phyloP scores from a whole-genome alignment of 1,139 yeast species.

The Sugiyamaella novakii region DNA sequence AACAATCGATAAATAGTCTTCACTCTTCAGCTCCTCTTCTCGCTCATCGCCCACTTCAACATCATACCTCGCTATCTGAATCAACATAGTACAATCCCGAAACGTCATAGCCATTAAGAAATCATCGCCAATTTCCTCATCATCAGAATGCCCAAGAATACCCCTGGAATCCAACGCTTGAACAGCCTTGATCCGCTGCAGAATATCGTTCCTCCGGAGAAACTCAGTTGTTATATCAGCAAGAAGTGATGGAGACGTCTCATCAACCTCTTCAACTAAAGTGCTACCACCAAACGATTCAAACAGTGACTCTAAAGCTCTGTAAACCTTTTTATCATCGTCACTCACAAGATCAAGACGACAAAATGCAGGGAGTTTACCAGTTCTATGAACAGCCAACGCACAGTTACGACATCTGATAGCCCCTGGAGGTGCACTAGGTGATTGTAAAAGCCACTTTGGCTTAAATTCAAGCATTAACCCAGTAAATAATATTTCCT shows the following conservation, averaged over 20 bases:
- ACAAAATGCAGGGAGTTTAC: conserved; percentile 39
- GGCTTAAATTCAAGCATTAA: conserved; percentile 48
- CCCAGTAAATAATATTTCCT: not conserved
- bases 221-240: conserved; percentile 18
- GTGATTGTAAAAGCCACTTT: conserved; percentile 47
- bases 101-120: conserved; percentile 44
- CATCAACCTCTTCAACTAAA: not conserved
- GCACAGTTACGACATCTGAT: conserved; percentile 51
- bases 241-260: conserved; percentile 11
- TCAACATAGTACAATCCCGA: conserved; percentile 44
- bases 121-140: conserved; percentile 28
- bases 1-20: conserved; percentile 3
- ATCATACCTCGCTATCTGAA: conserved; percentile 19
- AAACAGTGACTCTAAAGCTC: conserved; percentile 22
- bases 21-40: not conserved
- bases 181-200: conserved; percentile 31
- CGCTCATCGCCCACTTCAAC: not conserved
- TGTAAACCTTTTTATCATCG: conserved; percentile 19
- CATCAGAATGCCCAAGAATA: conserved; percentile 26
- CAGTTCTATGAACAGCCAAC: conserved; percentile 36
- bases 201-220: conserved; percentile 28
- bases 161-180: conserved; percentile 37
- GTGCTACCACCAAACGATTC: not conserved
- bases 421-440: conserved; percentile 41
- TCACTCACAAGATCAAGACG: conserved; percentile 40